phyloP scores from a whole-genome alignment of 2,329 filamentous ascomycete genomes.

The Claviceps cyperi region DNA sequence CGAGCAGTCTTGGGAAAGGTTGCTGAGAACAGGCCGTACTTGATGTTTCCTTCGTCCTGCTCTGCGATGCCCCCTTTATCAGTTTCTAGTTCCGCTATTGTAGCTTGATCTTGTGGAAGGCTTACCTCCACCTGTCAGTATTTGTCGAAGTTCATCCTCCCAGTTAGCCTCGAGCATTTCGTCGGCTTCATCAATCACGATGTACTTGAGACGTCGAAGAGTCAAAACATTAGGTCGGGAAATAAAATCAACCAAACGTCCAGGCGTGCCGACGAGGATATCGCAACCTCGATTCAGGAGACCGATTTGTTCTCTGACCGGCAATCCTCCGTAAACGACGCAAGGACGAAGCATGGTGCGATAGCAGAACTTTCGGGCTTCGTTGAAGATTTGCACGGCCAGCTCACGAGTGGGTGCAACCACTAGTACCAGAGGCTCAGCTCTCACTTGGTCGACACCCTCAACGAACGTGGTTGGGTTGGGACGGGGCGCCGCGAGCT shows the following conservation, averaged over 20 bases:
- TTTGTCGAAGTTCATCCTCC: conserved; percentile 57
- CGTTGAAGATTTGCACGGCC: conserved; percentile 88
- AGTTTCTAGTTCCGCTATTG: background rate
- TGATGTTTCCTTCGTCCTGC: conserved; percentile 55
- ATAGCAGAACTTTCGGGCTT: conserved; percentile 84
- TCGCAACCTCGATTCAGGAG: conserved; percentile 79
- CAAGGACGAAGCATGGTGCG: conserved; percentile 87
- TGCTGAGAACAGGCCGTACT: conserved; percentile 79
- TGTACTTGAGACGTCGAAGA: conserved; percentile 62
- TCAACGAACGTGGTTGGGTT: conserved; percentile 42
- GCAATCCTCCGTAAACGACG: conserved; percentile 76
- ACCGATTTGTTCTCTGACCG: conserved; percentile 50
- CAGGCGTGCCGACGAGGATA: conserved; percentile 74
- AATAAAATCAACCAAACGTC: conserved; percentile 77
- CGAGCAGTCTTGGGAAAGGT: conserved; percentile 78
- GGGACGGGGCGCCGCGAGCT: conserved; percentile 65
- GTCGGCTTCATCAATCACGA: conserved; percentile 86
- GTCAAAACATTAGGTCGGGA: conserved; percentile 52
- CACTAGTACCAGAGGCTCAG: conserved; percentile 78
- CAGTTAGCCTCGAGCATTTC: conserved; percentile 76
- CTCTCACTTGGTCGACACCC: conserved; percentile 38
- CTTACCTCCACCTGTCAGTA: conserved; percentile 71
- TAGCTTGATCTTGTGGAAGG: conserved; percentile 10
- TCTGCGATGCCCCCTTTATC: conserved; percentile 30
- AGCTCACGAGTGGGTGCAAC: conserved; percentile 81